Evolutionary conservation across 2,329 filamentous ascomycete species (phyloP).

Genomic region (Claviceps sp.): DNA sequence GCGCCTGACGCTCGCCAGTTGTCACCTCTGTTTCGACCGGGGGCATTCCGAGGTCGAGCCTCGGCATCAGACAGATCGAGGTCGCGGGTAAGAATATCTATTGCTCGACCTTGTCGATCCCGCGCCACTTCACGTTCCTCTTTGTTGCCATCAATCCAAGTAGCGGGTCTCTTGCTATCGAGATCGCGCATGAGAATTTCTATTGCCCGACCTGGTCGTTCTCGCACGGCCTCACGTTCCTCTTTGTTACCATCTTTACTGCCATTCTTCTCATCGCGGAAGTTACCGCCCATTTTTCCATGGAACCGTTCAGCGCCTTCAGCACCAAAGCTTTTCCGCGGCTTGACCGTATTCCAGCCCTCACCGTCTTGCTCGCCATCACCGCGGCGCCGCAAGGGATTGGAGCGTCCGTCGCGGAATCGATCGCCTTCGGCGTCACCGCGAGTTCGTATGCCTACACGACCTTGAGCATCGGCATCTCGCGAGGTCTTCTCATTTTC

Average conservation of each 20-base stretch:
- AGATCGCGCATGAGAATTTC: conserved; percentile 37
- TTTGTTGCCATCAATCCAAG: conserved; percentile 27
- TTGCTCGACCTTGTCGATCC: conserved; percentile 32
- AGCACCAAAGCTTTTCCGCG: conserved; percentile 58
- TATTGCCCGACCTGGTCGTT: conserved; percentile 34
- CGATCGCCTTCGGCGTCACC: conserved; percentile 39
- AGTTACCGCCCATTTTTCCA: conserved; percentile 45
- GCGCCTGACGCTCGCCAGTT: conserved; percentile 58
- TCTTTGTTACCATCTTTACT: conserved; percentile 33
- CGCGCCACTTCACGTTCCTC: conserved; percentile 42
- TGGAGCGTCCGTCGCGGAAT: conserved; percentile 32
- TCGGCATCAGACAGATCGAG: conserved; percentile 40
- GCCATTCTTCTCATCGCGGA: conserved; percentile 23
- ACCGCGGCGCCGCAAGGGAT: conserved; percentile 39
- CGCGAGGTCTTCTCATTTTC: conserved; percentile 41
- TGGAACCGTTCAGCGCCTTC: conserved; percentile 61
- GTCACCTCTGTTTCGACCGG: conserved; percentile 51
- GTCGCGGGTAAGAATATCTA: conserved; percentile 37
- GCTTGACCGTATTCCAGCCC: conserved; percentile 62
- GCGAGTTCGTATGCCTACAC: conserved; percentile 42
- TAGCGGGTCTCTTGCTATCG: conserved; percentile 16
- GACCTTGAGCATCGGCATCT: conserved; percentile 39
- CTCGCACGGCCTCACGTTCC: conserved; percentile 38
- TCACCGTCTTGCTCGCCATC: conserved; percentile 49
- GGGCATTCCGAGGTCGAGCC: conserved; percentile 46